Base-by-base conservation (phyloP, 441 rosid genomes). In the Brassica balearica region DNA sequence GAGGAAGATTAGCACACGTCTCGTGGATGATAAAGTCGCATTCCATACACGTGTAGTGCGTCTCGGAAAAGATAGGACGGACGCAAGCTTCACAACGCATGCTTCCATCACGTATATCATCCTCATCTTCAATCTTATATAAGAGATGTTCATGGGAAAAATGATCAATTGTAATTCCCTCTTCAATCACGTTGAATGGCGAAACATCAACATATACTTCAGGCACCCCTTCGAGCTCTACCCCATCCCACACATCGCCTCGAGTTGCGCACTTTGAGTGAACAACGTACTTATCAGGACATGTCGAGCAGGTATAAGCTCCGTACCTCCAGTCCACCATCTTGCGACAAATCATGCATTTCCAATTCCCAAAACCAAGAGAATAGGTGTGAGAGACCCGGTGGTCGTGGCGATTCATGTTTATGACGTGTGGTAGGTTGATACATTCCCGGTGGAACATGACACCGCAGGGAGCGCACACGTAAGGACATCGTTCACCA, bases 401-500 rank as follows among this genome's bases (percentile, higher is more conserved):
- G 19, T 80, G 83, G 3, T 75, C 60, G 61, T 80, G 83, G 41
- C 72, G 68, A 1, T n/a, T 9, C 17, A 76, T 71, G 71, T 69
- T 72, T 74, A 81, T 76, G 9, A 63, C 48, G 6, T 1, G 60
- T 2, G 77, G 77, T 12, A 80, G 46, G 0, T 43, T 8, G 32
- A 34, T 51, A 36, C 83, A 80, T 0, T 76, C 27, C 15, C 15
- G 1, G 25, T 81, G 80, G 29, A 76, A 56, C 68, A 72, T 20
- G 17, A 72, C 71, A 53, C 25, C 19, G 34, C 83, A 76, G 0
- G 29, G n/a, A 34, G 65, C 27, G 71, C 87, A 29, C 10, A 87
- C 89, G 81, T 86, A 81, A 72, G 90, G 91, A 32, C 82, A 81
- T 73, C 43, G 61, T 19, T 81, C 85, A 65, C 83, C 78, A 63